Conservation (phyloP, 768 basidiomycete species). For the Chalciporus piperatus region DNA sequence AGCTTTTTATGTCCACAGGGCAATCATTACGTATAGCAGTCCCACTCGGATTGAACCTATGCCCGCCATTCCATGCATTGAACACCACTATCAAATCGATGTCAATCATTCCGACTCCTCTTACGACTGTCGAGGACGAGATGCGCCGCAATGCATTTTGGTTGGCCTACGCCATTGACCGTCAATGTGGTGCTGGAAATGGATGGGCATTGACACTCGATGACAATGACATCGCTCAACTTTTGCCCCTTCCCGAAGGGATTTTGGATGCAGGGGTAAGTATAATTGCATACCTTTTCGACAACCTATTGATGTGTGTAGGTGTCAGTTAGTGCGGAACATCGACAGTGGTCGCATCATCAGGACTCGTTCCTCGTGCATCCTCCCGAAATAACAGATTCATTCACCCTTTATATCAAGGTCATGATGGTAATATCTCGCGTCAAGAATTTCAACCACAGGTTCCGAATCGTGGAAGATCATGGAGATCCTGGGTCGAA, state of each 20-base stretch:
- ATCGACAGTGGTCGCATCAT: slow-evolving; percentile 68
- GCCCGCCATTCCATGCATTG: slow-evolving; percentile 63
- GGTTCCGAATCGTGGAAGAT: slow-evolving; percentile 60
- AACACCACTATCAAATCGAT: slow-evolving; percentile 53
- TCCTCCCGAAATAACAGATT: slow-evolving; percentile 61
- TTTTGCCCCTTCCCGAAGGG: slow-evolving; percentile 61
- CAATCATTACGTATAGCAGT: slow-evolving; percentile 56
- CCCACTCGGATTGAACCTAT: slow-evolving; percentile 69
- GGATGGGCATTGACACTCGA: slow-evolving; percentile 72
- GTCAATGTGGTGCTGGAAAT: slow-evolving; percentile 63
- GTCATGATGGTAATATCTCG: slow-evolving; percentile 59
- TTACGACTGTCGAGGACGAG: slow-evolving; percentile 66
- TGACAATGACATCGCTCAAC: slow-evolving; percentile 70
- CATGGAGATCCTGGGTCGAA: slow-evolving; percentile 48
- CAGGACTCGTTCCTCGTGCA: slow-evolving; percentile 59
- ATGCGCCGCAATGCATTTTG: slow-evolving; percentile 71
- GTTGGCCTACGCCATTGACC: slow-evolving; percentile 67
- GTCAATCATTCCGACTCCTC: slow-evolving; percentile 60
- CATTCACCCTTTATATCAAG: slow-evolving; percentile 72
- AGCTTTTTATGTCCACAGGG: slow-evolving; percentile 62
- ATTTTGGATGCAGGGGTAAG: slow-evolving; percentile 62
- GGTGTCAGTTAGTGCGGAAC: slow-evolving; percentile 46
- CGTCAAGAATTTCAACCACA: slow-evolving; percentile 63
- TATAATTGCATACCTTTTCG: not conserved
- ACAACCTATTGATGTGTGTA: slow-evolving; percentile 20